These are phyloP conservation scores for Taphrina betulina DNA, from an alignment of 1,139 yeast genomes.

Conservation along the genomic window DNA sequence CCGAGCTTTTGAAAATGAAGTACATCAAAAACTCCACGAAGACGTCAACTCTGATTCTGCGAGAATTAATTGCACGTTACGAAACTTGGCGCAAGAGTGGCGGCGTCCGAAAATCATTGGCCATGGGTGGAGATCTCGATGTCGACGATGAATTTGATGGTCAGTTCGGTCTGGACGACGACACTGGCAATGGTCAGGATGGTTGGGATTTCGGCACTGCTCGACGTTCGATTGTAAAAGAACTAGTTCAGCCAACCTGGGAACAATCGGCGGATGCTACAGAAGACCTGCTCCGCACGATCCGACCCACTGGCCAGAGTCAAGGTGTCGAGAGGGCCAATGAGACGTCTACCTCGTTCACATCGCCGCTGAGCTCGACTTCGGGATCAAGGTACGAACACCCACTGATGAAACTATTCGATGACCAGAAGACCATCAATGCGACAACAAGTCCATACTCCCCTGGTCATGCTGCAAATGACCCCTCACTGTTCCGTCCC, in stretches of 20 bases:
- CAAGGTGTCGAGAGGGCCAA: background rate
- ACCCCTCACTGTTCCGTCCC: background rate
- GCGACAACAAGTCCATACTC: too few relatives aligned
- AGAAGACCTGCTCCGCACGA: conserved; percentile 23
- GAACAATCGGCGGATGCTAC: conserved; percentile 30
- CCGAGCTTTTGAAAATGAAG: conserved; percentile 71
- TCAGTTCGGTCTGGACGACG: conserved; percentile 32
- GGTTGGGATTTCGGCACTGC: conserved; percentile 47
- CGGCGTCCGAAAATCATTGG: conserved; percentile 37
- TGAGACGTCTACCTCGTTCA: background rate
- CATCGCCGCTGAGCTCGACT: background rate
- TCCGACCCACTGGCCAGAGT: background rate
- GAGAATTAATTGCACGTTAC: conserved; percentile 79
- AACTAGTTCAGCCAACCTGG: conserved; percentile 9
- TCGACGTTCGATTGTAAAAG: background rate
- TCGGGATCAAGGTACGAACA: conserved; percentile 8
- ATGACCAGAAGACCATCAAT: conserved; percentile 4
- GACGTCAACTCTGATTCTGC: conserved; percentile 59
- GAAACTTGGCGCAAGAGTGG: conserved; percentile 64
- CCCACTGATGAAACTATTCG: conserved; percentile 27
- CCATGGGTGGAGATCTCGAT: conserved; percentile 22
- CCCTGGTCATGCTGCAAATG: background rate
- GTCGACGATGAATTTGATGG: conserved; percentile 32
- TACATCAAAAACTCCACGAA: conserved; percentile 64
- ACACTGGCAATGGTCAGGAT: conserved; percentile 41